phyloP scores from a whole-genome alignment of 495 filamentous ascomycete genomes.

The Trichoderma gamsii region DNA sequence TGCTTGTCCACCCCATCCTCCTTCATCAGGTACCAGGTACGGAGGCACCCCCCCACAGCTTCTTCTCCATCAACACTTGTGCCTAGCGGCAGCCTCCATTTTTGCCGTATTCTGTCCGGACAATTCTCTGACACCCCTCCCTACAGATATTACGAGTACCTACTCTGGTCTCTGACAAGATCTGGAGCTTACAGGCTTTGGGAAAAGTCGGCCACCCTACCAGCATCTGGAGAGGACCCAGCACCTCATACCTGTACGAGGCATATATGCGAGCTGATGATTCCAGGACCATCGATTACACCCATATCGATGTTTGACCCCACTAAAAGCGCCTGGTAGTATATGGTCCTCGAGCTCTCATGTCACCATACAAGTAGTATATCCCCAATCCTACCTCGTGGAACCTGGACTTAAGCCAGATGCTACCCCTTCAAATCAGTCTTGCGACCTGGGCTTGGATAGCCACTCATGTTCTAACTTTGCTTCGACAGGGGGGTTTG shows the following conservation, averaged over 20 bases:
- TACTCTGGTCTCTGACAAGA: not conserved
- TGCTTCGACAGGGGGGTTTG: not conserved
- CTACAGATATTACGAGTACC: slow-evolving; percentile 34
- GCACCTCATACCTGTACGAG: slow-evolving; percentile 25
- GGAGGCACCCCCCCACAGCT: slow-evolving; percentile 16
- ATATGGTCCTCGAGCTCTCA: not conserved
- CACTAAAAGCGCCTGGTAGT: slow-evolving; percentile 16
- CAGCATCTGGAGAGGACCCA: slow-evolving; percentile 28
- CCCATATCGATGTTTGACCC: slow-evolving; percentile 25
- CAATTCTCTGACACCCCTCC: slow-evolving; percentile 45
- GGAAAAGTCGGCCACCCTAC: not conserved
- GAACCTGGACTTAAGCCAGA: slow-evolving; percentile 16
- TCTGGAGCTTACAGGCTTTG: slow-evolving; percentile 1
- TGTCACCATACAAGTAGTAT: slow-evolving; percentile 28
- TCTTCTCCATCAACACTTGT: slow-evolving; percentile 26
- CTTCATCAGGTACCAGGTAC: slow-evolving; percentile 37
- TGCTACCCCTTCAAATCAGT: slow-evolving; percentile 20
- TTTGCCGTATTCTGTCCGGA: slow-evolving; percentile 43
- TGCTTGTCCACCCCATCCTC: slow-evolving; percentile 27
- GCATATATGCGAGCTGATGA: slow-evolving; percentile 30
- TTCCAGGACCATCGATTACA: slow-evolving; percentile 38
- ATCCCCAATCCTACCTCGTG: slow-evolving; percentile 26
- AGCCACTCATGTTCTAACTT: slow-evolving; percentile 7
- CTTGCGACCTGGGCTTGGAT: slow-evolving; percentile 15
- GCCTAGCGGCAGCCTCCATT: slow-evolving; percentile 39